These are phyloP conservation scores for Picea sitchensis DNA, from an alignment of 75 land plant species.

Conservation along the genomic window DNA sequence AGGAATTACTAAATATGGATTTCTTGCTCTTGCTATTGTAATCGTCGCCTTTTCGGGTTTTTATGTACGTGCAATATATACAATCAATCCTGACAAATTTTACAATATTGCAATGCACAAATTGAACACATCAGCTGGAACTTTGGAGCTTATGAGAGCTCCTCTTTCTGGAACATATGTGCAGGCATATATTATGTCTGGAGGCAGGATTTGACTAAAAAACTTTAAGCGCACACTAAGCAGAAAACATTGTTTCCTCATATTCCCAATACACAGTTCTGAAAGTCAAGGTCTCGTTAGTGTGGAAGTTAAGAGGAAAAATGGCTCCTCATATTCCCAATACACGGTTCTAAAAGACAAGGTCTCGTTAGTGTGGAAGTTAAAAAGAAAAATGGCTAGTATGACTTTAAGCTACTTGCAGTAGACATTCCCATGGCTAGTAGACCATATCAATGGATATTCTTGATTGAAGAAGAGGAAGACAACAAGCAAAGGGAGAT, in stretches of 20 bases:
- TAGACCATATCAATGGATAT: slow-evolving; percentile 85
- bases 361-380: slow-evolving; percentile 94
- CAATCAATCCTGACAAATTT: slow-evolving; percentile 83
- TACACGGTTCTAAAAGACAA: slow-evolving; percentile 78
- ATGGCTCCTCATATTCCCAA: slow-evolving; percentile 92
- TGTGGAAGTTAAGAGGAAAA: slow-evolving; percentile 91
- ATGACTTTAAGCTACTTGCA: slow-evolving; percentile 92
- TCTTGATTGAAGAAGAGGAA: slow-evolving; percentile 79
- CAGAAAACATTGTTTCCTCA: slow-evolving; percentile 87
- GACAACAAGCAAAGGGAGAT: slow-evolving; percentile 71
- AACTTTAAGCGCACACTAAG: slow-evolving; percentile 62
- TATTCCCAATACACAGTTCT: slow-evolving; percentile 85
- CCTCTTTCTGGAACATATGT: slow-evolving; percentile 92
- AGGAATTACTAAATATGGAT: slow-evolving; percentile 99
- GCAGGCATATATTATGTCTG: slow-evolving; percentile 96
- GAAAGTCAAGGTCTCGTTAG: slow-evolving; percentile 93
- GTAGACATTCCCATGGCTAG: slow-evolving; percentile 84
- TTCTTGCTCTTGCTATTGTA: slow-evolving; percentile 86
- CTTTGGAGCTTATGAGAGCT: slow-evolving; percentile 94
- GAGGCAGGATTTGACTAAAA: slow-evolving; percentile 77
- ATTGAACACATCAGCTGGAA: slow-evolving; percentile 86
- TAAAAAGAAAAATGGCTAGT: slow-evolving; percentile 77
- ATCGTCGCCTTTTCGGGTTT: slow-evolving; percentile 85
- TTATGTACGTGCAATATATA: slow-evolving; percentile 58
- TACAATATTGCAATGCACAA: slow-evolving; percentile 93